Evolutionary conservation across 345 rosid genomes (phyloP), one percentile per base, ranked within the genome.

Genomic region (Camelina sativa): DNA sequence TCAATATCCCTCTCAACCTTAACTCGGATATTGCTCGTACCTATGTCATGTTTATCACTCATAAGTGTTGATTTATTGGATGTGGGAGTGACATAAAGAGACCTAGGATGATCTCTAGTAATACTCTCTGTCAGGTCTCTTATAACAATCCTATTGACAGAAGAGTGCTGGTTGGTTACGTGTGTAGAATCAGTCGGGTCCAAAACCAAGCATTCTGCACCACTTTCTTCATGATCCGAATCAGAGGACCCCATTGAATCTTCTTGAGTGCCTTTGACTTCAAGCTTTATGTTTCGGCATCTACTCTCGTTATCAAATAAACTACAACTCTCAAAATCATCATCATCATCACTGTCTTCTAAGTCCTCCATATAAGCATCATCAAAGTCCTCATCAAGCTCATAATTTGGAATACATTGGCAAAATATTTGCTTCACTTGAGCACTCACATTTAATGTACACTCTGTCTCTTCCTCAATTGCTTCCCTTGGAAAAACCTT

Each of bases 281-380:
- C 60, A 44, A 52, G 51, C 67, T 84, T 78, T 38, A 51, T 16
- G 69, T 83, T 76, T 46, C 17, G 40, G 56, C 69, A 72, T 62
- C 37, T 59, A 53, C 69, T 35, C 53, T 51, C 74, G 1, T 60
- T 35, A 55, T 32, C 74, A 46, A 59, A 61, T 11, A 55, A 71
- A 59, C 59, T 70, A 66, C 69, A 79, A 47, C 72, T 57, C 52
- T 56, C 65, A 6, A 55, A 62, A 67, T 71, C 63, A 59, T 62
- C 85, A 55, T 80, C 85, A 75, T 60, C 64, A 75, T 79, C 95
- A 61, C 87, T 90, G 78, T 85, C 97, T 71, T 75, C 86, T 76
- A 82, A 70, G 59, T 86, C 91, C 79, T 93, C 97, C 80, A 81
- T 74, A 74, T 94, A 94, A 50, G 91, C 96, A 84, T 87, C 87